A percentile compares a stretch with the other conserved stretches of the same genome.
These are phyloP conservation scores for Cerrena zonata DNA, from an alignment of 1,284 basidiomycete species.

Conservation along the genomic window DNA sequence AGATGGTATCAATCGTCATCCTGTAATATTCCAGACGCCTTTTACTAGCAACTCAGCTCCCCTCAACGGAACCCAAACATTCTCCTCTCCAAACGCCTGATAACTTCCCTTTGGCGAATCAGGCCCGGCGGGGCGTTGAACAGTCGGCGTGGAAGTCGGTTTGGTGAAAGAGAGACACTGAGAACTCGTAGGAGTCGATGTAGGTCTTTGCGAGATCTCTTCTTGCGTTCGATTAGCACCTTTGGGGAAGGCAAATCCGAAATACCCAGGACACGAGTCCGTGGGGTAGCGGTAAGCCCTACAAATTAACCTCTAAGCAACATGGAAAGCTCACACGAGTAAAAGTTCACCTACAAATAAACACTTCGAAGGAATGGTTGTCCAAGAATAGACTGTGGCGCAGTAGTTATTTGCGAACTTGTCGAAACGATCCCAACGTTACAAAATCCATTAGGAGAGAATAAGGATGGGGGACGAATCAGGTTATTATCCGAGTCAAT, in stretches of 20 bases:
- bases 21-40: slow-evolving; percentile 4
- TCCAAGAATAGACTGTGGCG: slow-evolving; percentile 1
- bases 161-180: slow-evolving; percentile 3
- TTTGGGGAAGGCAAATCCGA: slow-evolving; percentile 6
- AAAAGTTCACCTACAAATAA: slow-evolving; percentile 2
- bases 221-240: slow-evolving; percentile 6
- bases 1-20: background rate
- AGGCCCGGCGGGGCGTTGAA: background rate
- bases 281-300: slow-evolving; percentile 8
- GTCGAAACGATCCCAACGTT: background rate
- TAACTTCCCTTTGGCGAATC: background rate
- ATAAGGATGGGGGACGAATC: background rate
- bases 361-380: slow-evolving; percentile 6
- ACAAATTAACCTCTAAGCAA: background rate
- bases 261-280: slow-evolving; percentile 5
- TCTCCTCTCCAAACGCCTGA: slow-evolving; percentile 2
- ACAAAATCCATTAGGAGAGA: slow-evolving; percentile 2
- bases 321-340: background rate
- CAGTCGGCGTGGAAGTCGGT: slow-evolving; percentile 5
- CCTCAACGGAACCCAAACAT: slow-evolving; percentile 1
- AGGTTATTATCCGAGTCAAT: slow-evolving; percentile 4
- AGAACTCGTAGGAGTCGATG: slow-evolving; percentile 3
- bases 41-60: slow-evolving; percentile 5
- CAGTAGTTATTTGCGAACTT: background rate
- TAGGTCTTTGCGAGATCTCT: slow-evolving; percentile 4